phyloP scores from a whole-genome alignment of 2,329 filamentous ascomycete species.

The Pestalotiopsis sp. region DNA sequence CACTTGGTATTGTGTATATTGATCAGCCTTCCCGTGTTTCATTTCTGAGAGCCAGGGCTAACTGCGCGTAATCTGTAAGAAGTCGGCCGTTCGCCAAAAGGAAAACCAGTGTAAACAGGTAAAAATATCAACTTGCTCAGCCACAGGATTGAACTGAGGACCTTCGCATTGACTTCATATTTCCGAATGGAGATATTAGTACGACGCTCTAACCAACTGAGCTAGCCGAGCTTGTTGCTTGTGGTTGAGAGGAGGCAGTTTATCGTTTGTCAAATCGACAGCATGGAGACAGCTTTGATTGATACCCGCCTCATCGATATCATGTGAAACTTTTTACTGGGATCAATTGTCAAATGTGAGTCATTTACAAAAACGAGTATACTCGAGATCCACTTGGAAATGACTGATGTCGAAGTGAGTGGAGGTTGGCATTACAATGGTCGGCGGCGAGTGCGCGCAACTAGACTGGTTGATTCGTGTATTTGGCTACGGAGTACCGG shows the following conservation, averaged over 20 bases:
- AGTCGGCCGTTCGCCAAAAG: background rate
- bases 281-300: background rate
- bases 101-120: background rate
- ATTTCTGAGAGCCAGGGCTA: too few relatives aligned
- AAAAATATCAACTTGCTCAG: slow-evolving; percentile 2
- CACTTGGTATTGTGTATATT: too few relatives aligned
- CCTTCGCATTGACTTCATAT: slow-evolving; percentile 8
- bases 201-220: slow-evolving; percentile 10
- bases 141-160: slow-evolving; percentile 11
- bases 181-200: slow-evolving; percentile 1
- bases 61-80: too few relatives aligned
- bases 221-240: slow-evolving; percentile 10
- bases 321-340: background rate
- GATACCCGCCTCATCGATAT: background rate
- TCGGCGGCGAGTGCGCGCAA: background rate
- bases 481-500: background rate
- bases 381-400: background rate
- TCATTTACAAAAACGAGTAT: background rate
- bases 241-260: background rate
- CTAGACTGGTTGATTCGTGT: background rate
- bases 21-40: too few relatives aligned
- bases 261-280: background rate
- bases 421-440: background rate
- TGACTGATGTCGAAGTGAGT: background rate
- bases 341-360: background rate